Evolutionary conservation across 805 yeast species (phyloP).

Genomic region (Candida jianshihensis): DNA sequence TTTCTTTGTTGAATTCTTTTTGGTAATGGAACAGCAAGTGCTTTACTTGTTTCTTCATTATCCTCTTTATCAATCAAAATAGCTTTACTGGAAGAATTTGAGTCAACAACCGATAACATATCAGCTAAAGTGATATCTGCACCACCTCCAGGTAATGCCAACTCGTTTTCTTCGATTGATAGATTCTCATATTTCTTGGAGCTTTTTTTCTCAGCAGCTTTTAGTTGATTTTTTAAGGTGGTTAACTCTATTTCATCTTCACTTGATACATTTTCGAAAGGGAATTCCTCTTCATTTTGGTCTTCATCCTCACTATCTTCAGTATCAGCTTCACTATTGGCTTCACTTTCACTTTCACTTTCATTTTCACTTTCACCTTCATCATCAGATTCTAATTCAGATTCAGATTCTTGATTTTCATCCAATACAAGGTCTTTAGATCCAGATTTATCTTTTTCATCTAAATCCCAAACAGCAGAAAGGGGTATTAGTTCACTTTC

Average conservation of each 20-base stretch:
- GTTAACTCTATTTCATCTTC: conserved; percentile 48
- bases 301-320: conserved; percentile 27
- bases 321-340: conserved; percentile 32
- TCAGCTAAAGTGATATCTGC: conserved; percentile 58
- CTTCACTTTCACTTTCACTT: conserved; percentile 20
- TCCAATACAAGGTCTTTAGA: conserved; percentile 14
- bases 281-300: conserved; percentile 33
- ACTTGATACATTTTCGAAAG: conserved; percentile 34
- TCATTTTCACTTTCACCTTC: conserved; percentile 11
- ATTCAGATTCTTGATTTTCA: conserved; percentile 20
- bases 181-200: conserved; percentile 47
- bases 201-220: conserved; percentile 30
- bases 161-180: conserved; percentile 61
- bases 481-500: conserved; percentile 68
- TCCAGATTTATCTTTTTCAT: conserved; percentile 49
- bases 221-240: conserved; percentile 37
- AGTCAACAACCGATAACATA: conserved; percentile 63
- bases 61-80: conserved; percentile 34
- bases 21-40: conserved; percentile 78
- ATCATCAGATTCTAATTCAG: conserved; percentile 13
- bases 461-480: conserved; percentile 87
- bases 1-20: conserved; percentile 76
- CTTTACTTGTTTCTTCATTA: conserved; percentile 31
- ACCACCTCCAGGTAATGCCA: conserved; percentile 54
- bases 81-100: conserved; percentile 43